Evolutionary conservation across 1,284 basidiomycete species (phyloP).

Genomic region (Volvariella volvacea): DNA sequence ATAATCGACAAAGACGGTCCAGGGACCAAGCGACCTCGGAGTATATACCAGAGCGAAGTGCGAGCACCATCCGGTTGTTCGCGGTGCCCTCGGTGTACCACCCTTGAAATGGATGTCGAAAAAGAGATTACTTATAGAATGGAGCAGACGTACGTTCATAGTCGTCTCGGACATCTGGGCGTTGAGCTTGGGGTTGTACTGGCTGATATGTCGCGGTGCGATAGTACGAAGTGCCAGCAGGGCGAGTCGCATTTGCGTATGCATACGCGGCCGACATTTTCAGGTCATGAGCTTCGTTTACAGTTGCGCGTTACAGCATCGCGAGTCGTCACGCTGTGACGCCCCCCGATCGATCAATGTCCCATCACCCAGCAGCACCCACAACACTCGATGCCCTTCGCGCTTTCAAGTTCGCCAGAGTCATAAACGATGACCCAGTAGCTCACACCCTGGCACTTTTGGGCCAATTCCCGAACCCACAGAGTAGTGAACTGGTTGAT

Average conservation of each 20-base stretch:
- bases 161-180: slow-evolving; percentile 58
- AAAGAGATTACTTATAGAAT: background rate
- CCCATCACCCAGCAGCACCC: slow-evolving; percentile 21
- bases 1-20: slow-evolving; percentile 70
- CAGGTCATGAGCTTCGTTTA: no score
- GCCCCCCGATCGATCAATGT: no score
- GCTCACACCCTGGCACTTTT: slow-evolving; percentile 31
- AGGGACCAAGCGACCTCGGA: slow-evolving; percentile 78
- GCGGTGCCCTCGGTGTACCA: slow-evolving; percentile 72
- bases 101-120: slow-evolving; percentile 34
- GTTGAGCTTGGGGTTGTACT: slow-evolving; percentile 13
- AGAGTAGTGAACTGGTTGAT: slow-evolving; percentile 17
- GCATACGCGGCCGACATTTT: no score
- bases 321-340: no score
- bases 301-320: no score
- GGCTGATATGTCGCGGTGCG: slow-evolving; percentile 15
- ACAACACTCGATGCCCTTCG: slow-evolving; percentile 21
- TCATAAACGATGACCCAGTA: slow-evolving; percentile 58
- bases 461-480: slow-evolving; percentile 29
- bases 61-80: slow-evolving; percentile 76
- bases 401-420: slow-evolving; percentile 39
- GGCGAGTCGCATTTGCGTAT: no score
- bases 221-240: slow-evolving; percentile 17
- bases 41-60: slow-evolving; percentile 70
- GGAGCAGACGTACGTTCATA: slow-evolving; percentile 55